phyloP scores from a whole-genome alignment of 805 yeast species.

The Tetrapisispora phaffii region DNA sequence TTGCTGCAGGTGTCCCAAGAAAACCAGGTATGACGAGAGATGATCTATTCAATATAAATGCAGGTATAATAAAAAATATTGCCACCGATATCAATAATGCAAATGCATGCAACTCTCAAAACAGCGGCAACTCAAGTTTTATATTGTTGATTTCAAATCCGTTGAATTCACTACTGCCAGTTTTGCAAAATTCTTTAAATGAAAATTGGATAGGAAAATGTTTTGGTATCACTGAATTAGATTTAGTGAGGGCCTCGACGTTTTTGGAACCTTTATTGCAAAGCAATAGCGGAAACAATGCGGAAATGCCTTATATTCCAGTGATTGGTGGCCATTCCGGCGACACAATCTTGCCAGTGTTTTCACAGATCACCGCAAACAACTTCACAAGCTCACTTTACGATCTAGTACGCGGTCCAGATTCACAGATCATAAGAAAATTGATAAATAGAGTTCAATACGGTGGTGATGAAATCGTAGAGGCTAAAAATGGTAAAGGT shows the following conservation, averaged over 20 bases:
- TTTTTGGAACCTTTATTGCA: constrained; percentile 35
- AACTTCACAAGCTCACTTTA: background rate
- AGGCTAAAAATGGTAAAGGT: constrained; percentile 77
- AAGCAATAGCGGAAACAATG: background rate
- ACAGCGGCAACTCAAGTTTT: background rate
- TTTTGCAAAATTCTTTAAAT: constrained; percentile 1
- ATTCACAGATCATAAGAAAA: constrained; percentile 24
- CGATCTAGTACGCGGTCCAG: constrained; percentile 38
- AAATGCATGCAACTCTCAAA: background rate
- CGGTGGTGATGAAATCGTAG: constrained; percentile 84
- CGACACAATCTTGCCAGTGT: constrained; percentile 68
- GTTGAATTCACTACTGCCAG: constrained; percentile 29
- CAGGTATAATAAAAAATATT: constrained; percentile 68
- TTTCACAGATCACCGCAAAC: constrained; percentile 15
- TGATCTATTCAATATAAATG: constrained; percentile 75
- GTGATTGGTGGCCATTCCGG: constrained; percentile 88
- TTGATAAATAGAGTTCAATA: constrained; percentile 71
- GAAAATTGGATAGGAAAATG: background rate
- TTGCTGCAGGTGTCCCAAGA: constrained; percentile 87
- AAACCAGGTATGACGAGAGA: constrained; percentile 87
- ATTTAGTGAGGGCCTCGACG: constrained; percentile 67
- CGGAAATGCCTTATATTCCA: constrained; percentile 35
- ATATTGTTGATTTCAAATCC: constrained; percentile 67
- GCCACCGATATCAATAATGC: constrained; percentile 34
- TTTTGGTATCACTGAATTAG: constrained; percentile 69